A percentile compares a stretch with the other conserved stretches of the same genome.
These are phyloP conservation scores for Aspergillus bridgeri DNA, from an alignment of 495 filamentous ascomycete species.

Conservation along the genomic window DNA sequence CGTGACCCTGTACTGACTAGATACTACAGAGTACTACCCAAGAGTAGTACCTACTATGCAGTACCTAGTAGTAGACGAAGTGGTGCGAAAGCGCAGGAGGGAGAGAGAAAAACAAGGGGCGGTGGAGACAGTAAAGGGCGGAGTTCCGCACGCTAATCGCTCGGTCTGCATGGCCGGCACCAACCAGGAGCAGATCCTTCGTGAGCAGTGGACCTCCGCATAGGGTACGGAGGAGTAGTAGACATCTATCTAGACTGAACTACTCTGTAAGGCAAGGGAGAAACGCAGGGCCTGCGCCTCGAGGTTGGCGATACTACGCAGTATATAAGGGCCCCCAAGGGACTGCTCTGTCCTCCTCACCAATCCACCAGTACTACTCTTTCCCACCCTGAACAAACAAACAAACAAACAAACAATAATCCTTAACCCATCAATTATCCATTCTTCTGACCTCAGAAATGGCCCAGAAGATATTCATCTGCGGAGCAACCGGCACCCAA, in stretches of 20 bases:
- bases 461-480: constrained; percentile 36
- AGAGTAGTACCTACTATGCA: no score
- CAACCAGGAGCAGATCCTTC: neutral
- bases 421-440: neutral
- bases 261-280: no score
- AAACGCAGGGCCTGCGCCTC: no score
- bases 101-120: neutral
- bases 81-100: neutral
- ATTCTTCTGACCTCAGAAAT: neutral
- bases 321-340: no score
- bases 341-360: no score
- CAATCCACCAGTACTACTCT: no score
- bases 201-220: constrained; percentile 18
- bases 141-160: constrained; percentile 31
- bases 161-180: constrained; percentile 7
- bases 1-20: neutral
- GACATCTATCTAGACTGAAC: no score
- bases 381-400: neutral
- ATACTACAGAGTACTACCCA: no score
- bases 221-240: no score
- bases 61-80: no score
- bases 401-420: neutral
- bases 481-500: constrained; percentile 49
- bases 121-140: constrained; percentile 13
- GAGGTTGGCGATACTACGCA: no score